Conservation (phyloP, 2,329 filamentous ascomycete species). For the Xylaria hypoxylon region DNA sequence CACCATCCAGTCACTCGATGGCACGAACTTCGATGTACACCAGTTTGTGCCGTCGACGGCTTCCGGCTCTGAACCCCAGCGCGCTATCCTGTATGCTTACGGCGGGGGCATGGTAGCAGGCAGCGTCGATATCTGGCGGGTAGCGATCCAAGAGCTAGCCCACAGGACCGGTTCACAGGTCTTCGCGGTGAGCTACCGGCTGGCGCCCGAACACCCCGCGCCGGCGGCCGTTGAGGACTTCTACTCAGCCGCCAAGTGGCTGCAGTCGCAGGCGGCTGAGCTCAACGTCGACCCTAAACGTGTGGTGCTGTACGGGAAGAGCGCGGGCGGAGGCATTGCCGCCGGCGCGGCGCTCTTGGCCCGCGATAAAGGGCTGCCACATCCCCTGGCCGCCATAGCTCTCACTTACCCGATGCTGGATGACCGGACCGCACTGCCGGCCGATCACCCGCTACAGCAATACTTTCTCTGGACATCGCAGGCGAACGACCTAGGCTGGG, state of each 20-base stretch:
- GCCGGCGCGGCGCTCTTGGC: slow-evolving; percentile 55
- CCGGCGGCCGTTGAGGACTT: slow-evolving; percentile 58
- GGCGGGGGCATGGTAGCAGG: slow-evolving; percentile 46
- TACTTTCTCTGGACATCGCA: slow-evolving; percentile 37
- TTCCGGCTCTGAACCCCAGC: slow-evolving; percentile 27
- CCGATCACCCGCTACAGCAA: slow-evolving; percentile 37
- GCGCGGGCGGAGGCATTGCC: slow-evolving; percentile 43
- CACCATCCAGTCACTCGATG: slow-evolving; percentile 41
- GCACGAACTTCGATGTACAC: slow-evolving; percentile 39
- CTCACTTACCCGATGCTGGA: slow-evolving; percentile 53
- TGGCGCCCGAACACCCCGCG: slow-evolving; percentile 62
- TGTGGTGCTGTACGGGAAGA: slow-evolving; percentile 39
- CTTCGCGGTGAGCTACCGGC: slow-evolving; percentile 59
- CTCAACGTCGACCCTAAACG: slow-evolving; percentile 45
- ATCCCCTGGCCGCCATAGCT: slow-evolving; percentile 48
- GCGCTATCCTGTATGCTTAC: slow-evolving; percentile 43
- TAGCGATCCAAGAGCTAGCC: slow-evolving; percentile 33
- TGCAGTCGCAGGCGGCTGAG: slow-evolving; percentile 48
- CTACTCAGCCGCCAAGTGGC: slow-evolving; percentile 47
- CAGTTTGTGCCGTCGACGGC: slow-evolving; percentile 39
- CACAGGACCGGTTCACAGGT: slow-evolving; percentile 38
- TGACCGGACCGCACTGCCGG: slow-evolving; percentile 44
- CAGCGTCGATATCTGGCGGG: slow-evolving; percentile 37
- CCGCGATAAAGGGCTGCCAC: slow-evolving; percentile 43
- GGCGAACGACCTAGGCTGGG: slow-evolving; percentile 38